Base-by-base conservation (phyloP, 768 basidiomycete species). In the Harrya chromipes region DNA sequence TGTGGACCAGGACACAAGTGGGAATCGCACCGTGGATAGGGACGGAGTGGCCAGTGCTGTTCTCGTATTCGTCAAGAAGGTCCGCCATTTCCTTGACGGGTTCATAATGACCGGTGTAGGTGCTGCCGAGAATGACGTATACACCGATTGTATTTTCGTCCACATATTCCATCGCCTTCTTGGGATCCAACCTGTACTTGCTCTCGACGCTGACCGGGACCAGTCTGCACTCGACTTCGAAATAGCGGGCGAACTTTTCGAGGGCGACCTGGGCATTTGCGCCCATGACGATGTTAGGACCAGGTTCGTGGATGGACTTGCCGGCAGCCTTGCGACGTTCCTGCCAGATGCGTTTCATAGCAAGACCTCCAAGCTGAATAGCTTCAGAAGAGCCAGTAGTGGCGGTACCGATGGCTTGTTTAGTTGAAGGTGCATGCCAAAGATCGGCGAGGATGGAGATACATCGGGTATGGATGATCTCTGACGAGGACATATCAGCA, bases 61-160 rank as follows among this genome's bases (percentile, higher is more conserved):
- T 63, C 64, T 84, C 76, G 59, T 80, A 84, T 50, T 69, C 75
- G 71, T 77, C 75, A 66, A 92, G 72, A 10, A 89, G 75, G 36
- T 84, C 82, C 1, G 86, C 74, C 83, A 97, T 89, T 64, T 85
- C 88, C 64, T 88, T 80, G 27, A 97, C 93, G 12, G 86, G 83
- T 59, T 95, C 94, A 59, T 76, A 82, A 56, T 73, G 74, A n/a
- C 76, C 80, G 6, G 80, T 81, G 55, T 74, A 77, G 21, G 75
- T 79, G 75, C 85, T 74, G 27, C 74, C 77, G 21, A 81, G 71
- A 50, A 80, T 80, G 49, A 81, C 80, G 53, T 82, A 86, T 45
- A 87, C 70, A 40, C 84, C 84, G 50, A 87, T 85, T 1, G 82
- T 83, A 54, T 85, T 85, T 70, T 86, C 84, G 57, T 87, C 85